Percentiles rank a stretch among this genome's conserved stretches.
phyloP scores from a whole-genome alignment of 177 flowering plant genomes.

The Tripterygium wilfordii region DNA sequence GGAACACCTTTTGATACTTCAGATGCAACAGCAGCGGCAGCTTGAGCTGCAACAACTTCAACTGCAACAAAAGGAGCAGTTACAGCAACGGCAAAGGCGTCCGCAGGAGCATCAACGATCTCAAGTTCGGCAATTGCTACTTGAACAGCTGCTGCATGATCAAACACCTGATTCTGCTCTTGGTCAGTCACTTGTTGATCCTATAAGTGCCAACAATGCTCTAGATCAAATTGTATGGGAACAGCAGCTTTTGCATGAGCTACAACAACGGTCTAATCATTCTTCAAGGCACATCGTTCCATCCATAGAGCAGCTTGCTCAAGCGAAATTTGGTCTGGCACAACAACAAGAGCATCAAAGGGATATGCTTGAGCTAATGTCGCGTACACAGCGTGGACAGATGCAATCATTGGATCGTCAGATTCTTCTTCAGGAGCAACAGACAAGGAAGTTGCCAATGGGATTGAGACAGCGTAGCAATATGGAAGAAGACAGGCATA shows the following conservation, averaged over 20 bases:
- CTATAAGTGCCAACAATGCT: slow-evolving; percentile 35
- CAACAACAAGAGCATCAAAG: slow-evolving; percentile 51
- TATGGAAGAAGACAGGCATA: slow-evolving; percentile 61
- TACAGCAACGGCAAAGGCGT: slow-evolving; percentile 47
- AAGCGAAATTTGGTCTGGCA: slow-evolving; percentile 52
- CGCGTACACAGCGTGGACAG: slow-evolving; percentile 54
- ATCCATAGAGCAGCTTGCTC: slow-evolving; percentile 62
- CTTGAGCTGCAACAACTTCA: slow-evolving; percentile 33
- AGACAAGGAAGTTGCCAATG: slow-evolving; percentile 56
- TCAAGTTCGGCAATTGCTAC: slow-evolving; percentile 56
- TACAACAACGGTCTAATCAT: slow-evolving; percentile 54
- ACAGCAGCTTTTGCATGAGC: slow-evolving; percentile 52
- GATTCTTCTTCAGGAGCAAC: slow-evolving; percentile 63
- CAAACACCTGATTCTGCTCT: slow-evolving; percentile 56
- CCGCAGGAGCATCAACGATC: slow-evolving; percentile 65
- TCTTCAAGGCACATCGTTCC: slow-evolving; percentile 47
- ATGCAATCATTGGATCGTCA: slow-evolving; percentile 55
- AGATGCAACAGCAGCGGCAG: slow-evolving; percentile 46
- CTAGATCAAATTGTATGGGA: slow-evolving; percentile 55
- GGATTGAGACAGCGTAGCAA: slow-evolving; percentile 49
- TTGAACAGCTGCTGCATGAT: slow-evolving; percentile 63
- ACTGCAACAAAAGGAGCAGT: slow-evolving; percentile 37
- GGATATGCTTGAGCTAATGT: slow-evolving; percentile 52
- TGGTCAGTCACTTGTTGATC: slow-evolving; percentile 44
- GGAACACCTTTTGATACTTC: slow-evolving; percentile 54